These are phyloP conservation scores for Sergeia podlipaevii DNA, from an alignment of 208 protist species.

Conservation along the genomic window DNA sequence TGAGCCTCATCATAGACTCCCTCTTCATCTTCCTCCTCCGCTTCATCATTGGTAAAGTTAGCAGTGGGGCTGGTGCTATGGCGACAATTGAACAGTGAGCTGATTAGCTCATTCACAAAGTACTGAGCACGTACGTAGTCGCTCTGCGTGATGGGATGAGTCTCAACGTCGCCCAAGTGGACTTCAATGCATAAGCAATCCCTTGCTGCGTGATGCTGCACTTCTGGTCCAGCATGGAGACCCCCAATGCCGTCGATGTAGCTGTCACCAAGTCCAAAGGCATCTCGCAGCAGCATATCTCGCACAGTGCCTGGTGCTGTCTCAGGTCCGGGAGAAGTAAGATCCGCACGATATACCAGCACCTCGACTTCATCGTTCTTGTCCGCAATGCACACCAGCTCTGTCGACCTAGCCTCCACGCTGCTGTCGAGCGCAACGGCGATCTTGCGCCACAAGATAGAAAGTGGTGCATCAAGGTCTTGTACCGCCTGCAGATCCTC, in stretches of 20 bases:
- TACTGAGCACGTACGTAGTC: conserved; percentile 28
- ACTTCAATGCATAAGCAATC: conserved; percentile 15
- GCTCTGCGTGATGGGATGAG: conserved; percentile 28
- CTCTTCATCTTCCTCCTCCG: background rate
- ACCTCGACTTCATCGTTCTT: no score
- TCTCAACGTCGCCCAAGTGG: conserved; percentile 22
- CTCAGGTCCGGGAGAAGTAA: no score
- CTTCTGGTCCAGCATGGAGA: no score
- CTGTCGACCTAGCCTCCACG: no score
- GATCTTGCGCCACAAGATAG: no score
- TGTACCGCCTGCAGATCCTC: background rate
- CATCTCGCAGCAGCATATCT: background rate
- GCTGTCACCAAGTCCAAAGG: background rate
- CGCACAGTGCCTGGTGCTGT: background rate
- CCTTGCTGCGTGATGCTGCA: no score
- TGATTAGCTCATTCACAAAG: conserved; percentile 20
- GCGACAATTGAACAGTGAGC: conserved; percentile 4
- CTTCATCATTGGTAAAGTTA: background rate
- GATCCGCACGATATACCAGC: no score
- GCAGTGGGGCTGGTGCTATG: background rate
- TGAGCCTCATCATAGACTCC: background rate
- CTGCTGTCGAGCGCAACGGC: no score
- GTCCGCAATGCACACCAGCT: no score
- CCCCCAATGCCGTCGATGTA: background rate
- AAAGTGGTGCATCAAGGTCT: background rate